Evolutionary conservation across 345 rosid species (phyloP), one percentile per base, ranked within the genome.

Genomic region (Brassica nigra): DNA sequence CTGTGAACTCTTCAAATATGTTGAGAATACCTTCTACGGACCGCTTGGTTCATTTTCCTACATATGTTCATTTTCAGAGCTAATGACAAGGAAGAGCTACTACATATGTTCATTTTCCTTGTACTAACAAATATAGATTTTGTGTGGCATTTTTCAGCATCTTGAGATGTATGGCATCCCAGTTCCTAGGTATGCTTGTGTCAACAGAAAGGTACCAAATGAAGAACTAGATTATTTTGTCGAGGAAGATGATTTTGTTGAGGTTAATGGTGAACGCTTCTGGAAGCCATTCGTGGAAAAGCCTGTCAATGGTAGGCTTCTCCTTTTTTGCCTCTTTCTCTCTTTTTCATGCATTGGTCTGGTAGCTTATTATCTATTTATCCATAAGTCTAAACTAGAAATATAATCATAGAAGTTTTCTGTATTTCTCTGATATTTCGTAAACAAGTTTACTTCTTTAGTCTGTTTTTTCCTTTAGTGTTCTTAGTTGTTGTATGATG

Each of bases 201-300:
- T 96, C 62, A 92, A 92, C 84, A 89, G 99, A 78, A 89, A 84
- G 75, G 87, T 81, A 68, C 93, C 97, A 42, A 81, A 88, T 81
- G 93, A 96, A 86, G 97, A 93, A 59, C 84, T 93, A 79, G 95
- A 92, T 70, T 93, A 83, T 84, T 96, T 96, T 83, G 54, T 89
- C 5, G 99, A 96, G 82, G 92, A 91, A 85, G 99, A 96, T 85
- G 99, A 96, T 89, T 93, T 87, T 88, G 94, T 96, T 68, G 99
- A 96, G 86, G 97, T 96, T 78, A 86, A 90, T 75, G 99, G 99
- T 15, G 76, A 89, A 55, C 97, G 99, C 65, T 96, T 96, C 81
- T 96, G 91, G 94, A 96, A 96, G 89, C 99, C 99, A 63, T 96
- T 93, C 84, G 99, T 96, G 70, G 99, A 96, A 87, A 96, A 96